phyloP scores from a whole-genome alignment of 2,329 filamentous ascomycete genomes.

The Epichloe bromicola region DNA sequence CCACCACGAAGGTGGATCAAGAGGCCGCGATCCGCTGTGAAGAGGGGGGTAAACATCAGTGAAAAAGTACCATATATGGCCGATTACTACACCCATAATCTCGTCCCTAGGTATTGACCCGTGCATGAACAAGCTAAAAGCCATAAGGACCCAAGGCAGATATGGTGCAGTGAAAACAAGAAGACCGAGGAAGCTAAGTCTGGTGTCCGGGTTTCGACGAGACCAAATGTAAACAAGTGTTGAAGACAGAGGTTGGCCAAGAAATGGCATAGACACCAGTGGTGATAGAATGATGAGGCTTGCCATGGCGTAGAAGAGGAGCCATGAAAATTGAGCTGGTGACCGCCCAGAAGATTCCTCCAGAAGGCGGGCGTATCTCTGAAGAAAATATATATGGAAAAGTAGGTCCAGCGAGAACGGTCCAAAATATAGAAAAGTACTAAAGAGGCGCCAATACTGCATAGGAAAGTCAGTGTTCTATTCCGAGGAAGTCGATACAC shows the following conservation, averaged over 20 bases:
- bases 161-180: slow-evolving; percentile 90
- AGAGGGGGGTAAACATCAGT: slow-evolving; percentile 93
- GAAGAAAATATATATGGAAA: slow-evolving; percentile 97
- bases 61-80: slow-evolving; percentile 99
- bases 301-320: slow-evolving; percentile 72
- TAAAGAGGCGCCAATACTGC: slow-evolving; percentile 92
- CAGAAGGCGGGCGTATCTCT: slow-evolving; percentile 86
- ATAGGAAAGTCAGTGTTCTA: slow-evolving; percentile 6
- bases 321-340: slow-evolving; percentile 88
- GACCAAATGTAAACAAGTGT: slow-evolving; percentile 98
- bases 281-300: slow-evolving; percentile 74
- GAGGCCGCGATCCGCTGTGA: slow-evolving; percentile 68
- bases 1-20: slow-evolving; percentile 89
- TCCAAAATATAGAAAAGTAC: slow-evolving; percentile 95
- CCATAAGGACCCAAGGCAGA: slow-evolving; percentile 90
- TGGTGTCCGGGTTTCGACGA: slow-evolving; percentile 80
- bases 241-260: slow-evolving; percentile 85
- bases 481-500: background rate
- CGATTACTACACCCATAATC: slow-evolving; percentile 86
- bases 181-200: slow-evolving; percentile 77
- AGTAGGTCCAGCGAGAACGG: slow-evolving; percentile 86
- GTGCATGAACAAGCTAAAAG: slow-evolving; percentile 83
- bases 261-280: slow-evolving; percentile 79
- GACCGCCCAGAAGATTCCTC: slow-evolving; percentile 90
- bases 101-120: slow-evolving; percentile 87